Evolutionary conservation across 805 yeast genomes (phyloP).

Genomic region (Wickerhamiella parazyma): DNA sequence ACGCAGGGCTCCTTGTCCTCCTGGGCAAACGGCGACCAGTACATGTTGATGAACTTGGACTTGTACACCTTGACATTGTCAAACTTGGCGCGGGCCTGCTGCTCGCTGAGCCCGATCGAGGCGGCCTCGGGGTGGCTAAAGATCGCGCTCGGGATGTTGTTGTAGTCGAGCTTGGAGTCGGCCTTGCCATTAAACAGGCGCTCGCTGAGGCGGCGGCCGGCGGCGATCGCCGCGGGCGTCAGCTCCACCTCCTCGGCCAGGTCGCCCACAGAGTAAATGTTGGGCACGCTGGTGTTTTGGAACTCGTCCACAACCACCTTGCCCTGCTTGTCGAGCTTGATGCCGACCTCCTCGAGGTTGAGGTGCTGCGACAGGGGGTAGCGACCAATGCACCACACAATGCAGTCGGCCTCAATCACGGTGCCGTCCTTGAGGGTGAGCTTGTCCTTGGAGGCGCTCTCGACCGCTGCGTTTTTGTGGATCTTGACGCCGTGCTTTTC

Average conservation of each 20-base stretch:
- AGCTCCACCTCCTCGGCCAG: slow-evolving; percentile 85
- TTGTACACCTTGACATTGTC: slow-evolving; percentile 70
- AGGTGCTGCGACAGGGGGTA: slow-evolving; percentile 51
- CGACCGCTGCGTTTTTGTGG: slow-evolving; percentile 48
- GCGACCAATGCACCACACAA: slow-evolving; percentile 94
- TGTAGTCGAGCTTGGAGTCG: slow-evolving; percentile 69
- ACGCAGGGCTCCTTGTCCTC: slow-evolving; percentile 69
- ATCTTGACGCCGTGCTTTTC: slow-evolving; percentile 68
- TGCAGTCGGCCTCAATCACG: slow-evolving; percentile 52
- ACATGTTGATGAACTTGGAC: slow-evolving; percentile 82
- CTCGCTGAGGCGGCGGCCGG: slow-evolving; percentile 88
- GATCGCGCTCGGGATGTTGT: slow-evolving; percentile 86
- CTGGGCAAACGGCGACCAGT: slow-evolving; percentile 64
- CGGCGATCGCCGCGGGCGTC: slow-evolving; percentile 97
- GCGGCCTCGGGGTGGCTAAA: slow-evolving; percentile 98
- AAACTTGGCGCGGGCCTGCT: slow-evolving; percentile 60
- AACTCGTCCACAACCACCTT: slow-evolving; percentile 73
- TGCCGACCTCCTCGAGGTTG: slow-evolving; percentile 64
- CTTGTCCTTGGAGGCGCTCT: slow-evolving; percentile 30
- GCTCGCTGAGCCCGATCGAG: slow-evolving; percentile 74
- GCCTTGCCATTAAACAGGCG: slow-evolving; percentile 76
- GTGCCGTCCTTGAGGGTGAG: slow-evolving; percentile 17
- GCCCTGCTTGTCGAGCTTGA: slow-evolving; percentile 44
- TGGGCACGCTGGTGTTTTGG: slow-evolving; percentile 62
- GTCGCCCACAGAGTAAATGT: slow-evolving; percentile 82